These are phyloP conservation scores for Epichloe uncinata DNA, from an alignment of 2,329 filamentous ascomycete genomes.

Conservation along the genomic window DNA sequence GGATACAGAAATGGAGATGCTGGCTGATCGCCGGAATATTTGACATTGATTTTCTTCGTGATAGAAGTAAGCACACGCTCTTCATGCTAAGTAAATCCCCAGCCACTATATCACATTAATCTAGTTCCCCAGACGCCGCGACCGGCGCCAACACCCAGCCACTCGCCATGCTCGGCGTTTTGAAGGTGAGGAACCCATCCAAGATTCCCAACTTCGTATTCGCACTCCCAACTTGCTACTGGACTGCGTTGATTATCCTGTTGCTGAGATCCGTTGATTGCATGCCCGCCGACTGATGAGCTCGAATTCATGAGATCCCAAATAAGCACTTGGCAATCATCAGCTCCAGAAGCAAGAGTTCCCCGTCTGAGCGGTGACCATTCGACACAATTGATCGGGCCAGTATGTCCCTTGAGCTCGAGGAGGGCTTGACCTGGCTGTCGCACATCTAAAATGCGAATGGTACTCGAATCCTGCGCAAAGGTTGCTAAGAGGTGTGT, in stretches of 20 bases:
- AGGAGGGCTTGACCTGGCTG: constrained; percentile 92
- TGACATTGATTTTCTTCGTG: background rate
- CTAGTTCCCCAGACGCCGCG: constrained; percentile 69
- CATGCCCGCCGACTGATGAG: constrained; percentile 27
- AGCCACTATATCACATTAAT: constrained; percentile 15
- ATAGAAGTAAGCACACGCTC: background rate
- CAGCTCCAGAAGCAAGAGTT: constrained; percentile 78
- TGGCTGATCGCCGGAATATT: background rate
- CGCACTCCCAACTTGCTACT: constrained; percentile 68
- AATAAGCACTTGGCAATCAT: constrained; percentile 81
- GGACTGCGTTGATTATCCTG: constrained; percentile 51
- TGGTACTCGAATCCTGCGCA: constrained; percentile 79
- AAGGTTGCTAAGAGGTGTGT: constrained; percentile 95
- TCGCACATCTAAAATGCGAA: constrained; percentile 89
- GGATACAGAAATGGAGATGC: background rate
- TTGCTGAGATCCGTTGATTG: constrained; percentile 35
- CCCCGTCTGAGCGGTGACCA: constrained; percentile 85
- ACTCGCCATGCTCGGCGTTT: constrained; percentile 60
- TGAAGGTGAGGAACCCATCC: constrained; percentile 68
- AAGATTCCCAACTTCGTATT: constrained; percentile 76
- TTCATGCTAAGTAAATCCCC: background rate
- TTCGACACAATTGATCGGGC: constrained; percentile 82
- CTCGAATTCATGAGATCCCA: constrained; percentile 75
- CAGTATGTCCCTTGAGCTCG: constrained; percentile 79
- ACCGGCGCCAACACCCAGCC: constrained; percentile 71